These are phyloP conservation scores for Globisporangium paddicum DNA, from an alignment of 352 stramenopile genomes.

Conservation along the genomic window DNA sequence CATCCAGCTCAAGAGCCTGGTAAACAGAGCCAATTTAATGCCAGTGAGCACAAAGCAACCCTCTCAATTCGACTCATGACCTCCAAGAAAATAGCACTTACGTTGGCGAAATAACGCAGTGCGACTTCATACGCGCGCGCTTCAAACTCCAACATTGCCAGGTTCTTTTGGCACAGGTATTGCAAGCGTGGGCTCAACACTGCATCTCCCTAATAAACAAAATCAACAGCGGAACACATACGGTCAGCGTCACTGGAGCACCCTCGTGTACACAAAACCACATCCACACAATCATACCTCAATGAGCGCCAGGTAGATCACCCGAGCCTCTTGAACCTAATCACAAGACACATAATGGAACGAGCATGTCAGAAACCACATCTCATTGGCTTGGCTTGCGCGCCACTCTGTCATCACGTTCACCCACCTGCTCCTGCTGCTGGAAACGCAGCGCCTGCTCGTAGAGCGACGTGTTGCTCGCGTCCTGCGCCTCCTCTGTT, in stretches of 20 bases:
- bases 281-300: conserved; percentile 6
- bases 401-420: neutral
- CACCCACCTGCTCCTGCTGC: conserved; percentile 42
- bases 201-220: conserved; percentile 11
- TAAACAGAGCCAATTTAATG: neutral
- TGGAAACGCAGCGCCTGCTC: conserved; percentile 62
- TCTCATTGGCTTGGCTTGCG: neutral
- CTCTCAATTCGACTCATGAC: neutral
- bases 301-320: conserved; percentile 38
- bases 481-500: conserved; percentile 67
- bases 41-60: neutral
- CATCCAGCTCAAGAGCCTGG: conserved; percentile 53
- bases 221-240: neutral
- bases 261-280: neutral
- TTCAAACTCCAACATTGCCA: conserved; percentile 55
- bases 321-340: conserved; percentile 24
- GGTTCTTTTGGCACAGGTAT: conserved; percentile 72
- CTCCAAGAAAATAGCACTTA: conserved; percentile 8
- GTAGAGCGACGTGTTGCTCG: conserved; percentile 52
- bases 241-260: neutral
- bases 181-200: conserved; percentile 39
- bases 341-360: neutral
- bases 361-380: neutral
- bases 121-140: conserved; percentile 30
- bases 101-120: conserved; percentile 41